phyloP scores from a whole-genome alignment of 768 basidiomycete genomes.

The Serendipita sp. region DNA sequence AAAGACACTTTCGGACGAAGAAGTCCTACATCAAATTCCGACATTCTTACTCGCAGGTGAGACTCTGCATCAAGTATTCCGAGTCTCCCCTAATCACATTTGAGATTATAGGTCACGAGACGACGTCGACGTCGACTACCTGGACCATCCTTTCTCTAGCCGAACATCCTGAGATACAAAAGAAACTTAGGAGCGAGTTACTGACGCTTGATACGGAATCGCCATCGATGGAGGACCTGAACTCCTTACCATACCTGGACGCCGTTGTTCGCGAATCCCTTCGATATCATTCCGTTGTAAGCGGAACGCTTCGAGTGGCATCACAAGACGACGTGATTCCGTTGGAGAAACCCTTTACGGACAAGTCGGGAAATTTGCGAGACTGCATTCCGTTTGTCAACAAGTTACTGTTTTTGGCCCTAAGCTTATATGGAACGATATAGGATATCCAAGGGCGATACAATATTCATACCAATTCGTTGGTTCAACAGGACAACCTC shows the following conservation, averaged over 20 bases:
- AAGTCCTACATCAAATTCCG: slow-evolving; percentile 7
- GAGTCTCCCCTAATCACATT: neutral
- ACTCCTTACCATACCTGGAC: slow-evolving; percentile 20
- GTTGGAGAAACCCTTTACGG: slow-evolving; percentile 14
- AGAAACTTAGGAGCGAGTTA: slow-evolving; percentile 21
- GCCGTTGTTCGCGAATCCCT: slow-evolving; percentile 19
- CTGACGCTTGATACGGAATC: slow-evolving; percentile 13
- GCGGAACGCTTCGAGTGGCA: slow-evolving; percentile 15
- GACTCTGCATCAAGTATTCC: neutral
- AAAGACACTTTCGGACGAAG: neutral
- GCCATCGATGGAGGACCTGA: slow-evolving; percentile 18
- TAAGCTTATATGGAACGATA: neutral
- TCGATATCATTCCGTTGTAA: slow-evolving; percentile 16
- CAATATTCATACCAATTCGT: slow-evolving; percentile 17
- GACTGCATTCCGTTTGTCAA: slow-evolving; percentile 11
- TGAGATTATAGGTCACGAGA: slow-evolving; percentile 13
- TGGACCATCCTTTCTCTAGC: slow-evolving; percentile 23
- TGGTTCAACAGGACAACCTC: slow-evolving; percentile 17
- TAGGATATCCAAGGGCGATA: slow-evolving; percentile 10
- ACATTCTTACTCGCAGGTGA: slow-evolving; percentile 7
- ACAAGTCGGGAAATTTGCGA: slow-evolving; percentile 10
- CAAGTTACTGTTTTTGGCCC: neutral
- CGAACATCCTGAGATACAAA: slow-evolving; percentile 19
- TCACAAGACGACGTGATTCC: slow-evolving; percentile 19
- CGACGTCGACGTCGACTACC: slow-evolving; percentile 19